These are phyloP conservation scores for Ichthyophonus hoferi DNA, from an alignment of 208 protist species.

Conservation along the genomic window DNA sequence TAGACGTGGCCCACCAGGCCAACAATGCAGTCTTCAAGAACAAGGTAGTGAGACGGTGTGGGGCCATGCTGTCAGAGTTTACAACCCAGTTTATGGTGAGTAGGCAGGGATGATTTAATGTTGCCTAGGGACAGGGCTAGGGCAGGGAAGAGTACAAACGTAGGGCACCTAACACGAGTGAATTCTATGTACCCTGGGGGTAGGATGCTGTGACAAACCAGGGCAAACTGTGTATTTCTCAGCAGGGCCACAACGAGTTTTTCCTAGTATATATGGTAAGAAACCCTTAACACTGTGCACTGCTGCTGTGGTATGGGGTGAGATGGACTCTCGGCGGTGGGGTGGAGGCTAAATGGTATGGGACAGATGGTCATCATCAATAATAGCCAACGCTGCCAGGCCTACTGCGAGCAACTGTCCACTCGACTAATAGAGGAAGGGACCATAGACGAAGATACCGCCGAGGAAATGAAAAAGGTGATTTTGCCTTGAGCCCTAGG, in stretches of 20 bases:
- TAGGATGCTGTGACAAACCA: constrained; percentile 9
- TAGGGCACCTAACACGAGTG: not conserved
- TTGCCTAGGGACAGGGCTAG: not conserved
- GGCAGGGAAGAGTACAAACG: not conserved
- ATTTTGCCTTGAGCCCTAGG: too few species aligned
- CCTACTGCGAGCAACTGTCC: not conserved
- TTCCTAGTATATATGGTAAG: constrained; percentile 26
- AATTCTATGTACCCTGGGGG: not conserved
- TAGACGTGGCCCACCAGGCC: constrained; percentile 3
- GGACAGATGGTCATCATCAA: constrained; percentile 24
- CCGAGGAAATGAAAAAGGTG: not conserved
- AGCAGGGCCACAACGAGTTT: constrained; percentile 8
- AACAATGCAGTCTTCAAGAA: constrained; percentile 9
- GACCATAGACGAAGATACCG: not conserved
- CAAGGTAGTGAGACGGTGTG: not conserved
- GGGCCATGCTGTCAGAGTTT: not conserved
- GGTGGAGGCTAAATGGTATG: too few species aligned
- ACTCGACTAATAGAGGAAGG: not conserved
- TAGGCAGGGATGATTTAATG: too few species aligned
- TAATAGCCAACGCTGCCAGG: not conserved
- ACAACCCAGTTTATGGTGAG: not conserved
- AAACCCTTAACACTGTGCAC: too few species aligned
- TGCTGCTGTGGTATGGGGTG: too few species aligned
- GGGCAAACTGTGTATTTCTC: not conserved
- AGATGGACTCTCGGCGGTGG: too few species aligned